Conservation (phyloP, 177 flowering plant genomes). For the Vitis hybrid region DNA sequence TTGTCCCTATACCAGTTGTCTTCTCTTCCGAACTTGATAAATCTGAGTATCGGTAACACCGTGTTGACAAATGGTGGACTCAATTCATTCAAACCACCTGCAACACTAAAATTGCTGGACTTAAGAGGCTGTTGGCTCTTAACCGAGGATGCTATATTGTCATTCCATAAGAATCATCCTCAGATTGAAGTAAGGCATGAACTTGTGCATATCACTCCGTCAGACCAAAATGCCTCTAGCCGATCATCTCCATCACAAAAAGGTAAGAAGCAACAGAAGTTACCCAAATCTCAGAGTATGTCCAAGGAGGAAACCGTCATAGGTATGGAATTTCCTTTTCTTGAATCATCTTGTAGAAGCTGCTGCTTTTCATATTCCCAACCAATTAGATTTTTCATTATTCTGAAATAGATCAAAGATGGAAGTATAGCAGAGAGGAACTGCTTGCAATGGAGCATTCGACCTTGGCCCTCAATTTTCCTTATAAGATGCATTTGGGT, state of each 20-base stretch:
- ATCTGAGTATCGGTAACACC: slow-evolving; percentile 59
- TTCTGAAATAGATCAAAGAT: slow-evolving; percentile 70
- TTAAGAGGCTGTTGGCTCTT: slow-evolving; percentile 89
- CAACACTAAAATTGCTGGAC: slow-evolving; percentile 50
- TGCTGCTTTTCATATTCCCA: not conserved
- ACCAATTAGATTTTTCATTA: not conserved
- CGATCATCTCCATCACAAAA: slow-evolving; percentile 27
- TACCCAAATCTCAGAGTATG: slow-evolving; percentile 15
- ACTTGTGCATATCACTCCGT: slow-evolving; percentile 19
- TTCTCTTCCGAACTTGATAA: slow-evolving; percentile 42
- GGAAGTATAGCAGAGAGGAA: slow-evolving; percentile 74
- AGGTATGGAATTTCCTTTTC: slow-evolving; percentile 28
- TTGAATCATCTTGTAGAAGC: not conserved
- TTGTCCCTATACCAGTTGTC: slow-evolving; percentile 45
- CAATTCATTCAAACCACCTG: slow-evolving; percentile 55
- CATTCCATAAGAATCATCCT: slow-evolving; percentile 56
- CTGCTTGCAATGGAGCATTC: slow-evolving; percentile 56
- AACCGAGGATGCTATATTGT: slow-evolving; percentile 46
- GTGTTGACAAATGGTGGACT: slow-evolving; percentile 70
- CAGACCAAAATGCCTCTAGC: slow-evolving; percentile 14
- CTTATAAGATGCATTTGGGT: slow-evolving; percentile 7
- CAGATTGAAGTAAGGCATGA: slow-evolving; percentile 71
- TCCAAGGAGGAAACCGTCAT: slow-evolving; percentile 24
- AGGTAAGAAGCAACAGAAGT: slow-evolving; percentile 26
- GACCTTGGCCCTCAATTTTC: slow-evolving; percentile 16